A percentile compares a stretch with the other conserved stretches of the same genome.
Evolutionary conservation across 2,329 filamentous ascomycete genomes (phyloP).

Genomic region (Dactylellina leptospora): DNA sequence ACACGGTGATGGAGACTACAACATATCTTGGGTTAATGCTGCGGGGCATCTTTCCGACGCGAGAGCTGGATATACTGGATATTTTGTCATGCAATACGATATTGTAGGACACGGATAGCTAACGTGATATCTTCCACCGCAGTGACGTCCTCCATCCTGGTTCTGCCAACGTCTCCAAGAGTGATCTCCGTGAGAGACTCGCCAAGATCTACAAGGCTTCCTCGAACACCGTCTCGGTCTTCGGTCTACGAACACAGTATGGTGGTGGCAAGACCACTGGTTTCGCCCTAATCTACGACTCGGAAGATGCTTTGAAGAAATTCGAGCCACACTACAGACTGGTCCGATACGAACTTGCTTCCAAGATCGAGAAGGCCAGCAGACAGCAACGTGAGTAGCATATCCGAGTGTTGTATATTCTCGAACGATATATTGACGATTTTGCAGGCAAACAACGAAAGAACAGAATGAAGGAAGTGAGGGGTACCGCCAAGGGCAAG

Average conservation of each 20-base stretch:
- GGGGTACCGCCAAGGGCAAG: constrained; percentile 90
- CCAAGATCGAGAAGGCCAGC: constrained; percentile 95
- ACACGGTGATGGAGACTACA: background rate
- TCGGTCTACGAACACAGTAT: constrained; percentile 97
- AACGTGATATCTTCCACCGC: constrained; percentile 55
- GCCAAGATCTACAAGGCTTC: constrained; percentile 95
- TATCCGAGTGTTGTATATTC: constrained; percentile 16
- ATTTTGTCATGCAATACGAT: background rate
- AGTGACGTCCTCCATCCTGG: constrained; percentile 99
- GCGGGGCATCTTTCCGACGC: constrained; percentile 5
- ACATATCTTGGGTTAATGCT: constrained; percentile 11
- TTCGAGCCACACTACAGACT: constrained; percentile 99
- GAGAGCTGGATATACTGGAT: constrained; percentile 23
- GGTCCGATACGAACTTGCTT: constrained; percentile 88
- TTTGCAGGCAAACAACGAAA: constrained; percentile 98
- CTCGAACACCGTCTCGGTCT: constrained; percentile 97
- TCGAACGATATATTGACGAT: constrained; percentile 22
- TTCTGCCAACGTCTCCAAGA: constrained; percentile 98
- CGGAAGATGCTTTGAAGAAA: constrained; percentile 98
- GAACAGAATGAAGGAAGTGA: constrained; percentile 99
- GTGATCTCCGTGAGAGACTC: constrained; percentile 95
- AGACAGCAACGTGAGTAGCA: constrained; percentile 97
- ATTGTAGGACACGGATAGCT: constrained; percentile 5
- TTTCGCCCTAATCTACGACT: constrained; percentile 99
- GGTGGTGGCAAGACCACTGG: constrained; percentile 99